These are phyloP conservation scores for Dicorynia guianensis DNA, from an alignment of 306 rosid genomes.

Conservation along the genomic window DNA sequence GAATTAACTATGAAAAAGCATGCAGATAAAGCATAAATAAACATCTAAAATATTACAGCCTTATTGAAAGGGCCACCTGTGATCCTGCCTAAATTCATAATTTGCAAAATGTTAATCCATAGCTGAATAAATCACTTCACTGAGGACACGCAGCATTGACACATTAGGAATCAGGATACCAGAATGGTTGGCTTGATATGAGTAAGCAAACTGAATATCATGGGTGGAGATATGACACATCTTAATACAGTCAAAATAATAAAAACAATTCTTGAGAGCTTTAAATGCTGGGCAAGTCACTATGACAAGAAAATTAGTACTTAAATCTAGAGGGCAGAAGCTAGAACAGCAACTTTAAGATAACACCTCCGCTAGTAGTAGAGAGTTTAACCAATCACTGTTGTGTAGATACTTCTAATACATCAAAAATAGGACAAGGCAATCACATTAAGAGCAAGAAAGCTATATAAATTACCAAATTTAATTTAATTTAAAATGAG, in stretches of 20 bases:
- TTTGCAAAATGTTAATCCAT: constrained; percentile 22
- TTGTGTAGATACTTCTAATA: constrained; percentile 16
- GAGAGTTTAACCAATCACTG: neutral
- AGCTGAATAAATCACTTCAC: constrained; percentile 23
- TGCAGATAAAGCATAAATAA: constrained; percentile 28
- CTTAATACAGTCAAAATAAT: neutral
- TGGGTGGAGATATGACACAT: neutral
- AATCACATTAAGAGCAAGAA: constrained; percentile 14
- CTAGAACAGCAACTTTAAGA: neutral
- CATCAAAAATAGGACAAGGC: neutral
- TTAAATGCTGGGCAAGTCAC: neutral
- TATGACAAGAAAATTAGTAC: neutral
- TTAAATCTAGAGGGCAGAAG: constrained; percentile 12
- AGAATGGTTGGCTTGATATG: neutral
- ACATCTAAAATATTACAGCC: neutral
- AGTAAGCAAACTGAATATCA: constrained; percentile 5
- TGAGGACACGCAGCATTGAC: constrained; percentile 14
- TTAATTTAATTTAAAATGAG: neutral
- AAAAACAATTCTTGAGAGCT: constrained; percentile 1
- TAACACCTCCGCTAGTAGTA: neutral
- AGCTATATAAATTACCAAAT: neutral
- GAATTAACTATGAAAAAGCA: constrained; percentile 30
- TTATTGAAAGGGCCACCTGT: constrained; percentile 17
- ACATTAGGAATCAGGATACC: constrained; percentile 8
- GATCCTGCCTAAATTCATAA: constrained; percentile 12